Evolutionary conservation across 192 early-diverging fungal species (phyloP).

Genomic region (Kappamyces sp.): DNA sequence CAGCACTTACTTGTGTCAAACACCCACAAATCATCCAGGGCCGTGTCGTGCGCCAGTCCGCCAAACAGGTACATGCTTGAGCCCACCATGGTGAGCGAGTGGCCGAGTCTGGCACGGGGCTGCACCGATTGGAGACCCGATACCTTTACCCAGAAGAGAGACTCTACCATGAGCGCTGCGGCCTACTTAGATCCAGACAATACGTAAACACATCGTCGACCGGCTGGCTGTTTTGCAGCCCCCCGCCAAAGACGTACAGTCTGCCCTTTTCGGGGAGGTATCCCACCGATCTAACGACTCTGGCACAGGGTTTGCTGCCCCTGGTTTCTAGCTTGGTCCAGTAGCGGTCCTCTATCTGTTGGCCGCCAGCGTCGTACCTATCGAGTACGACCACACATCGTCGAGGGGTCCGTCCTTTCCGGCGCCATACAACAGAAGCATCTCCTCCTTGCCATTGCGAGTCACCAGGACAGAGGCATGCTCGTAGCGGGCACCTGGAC

Average conservation of each 20-base stretch:
- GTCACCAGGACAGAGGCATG: background rate
- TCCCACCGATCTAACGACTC: constrained; percentile 26
- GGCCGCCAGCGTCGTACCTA: constrained; percentile 18
- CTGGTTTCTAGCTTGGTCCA: constrained; percentile 24
- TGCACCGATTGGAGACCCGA: background rate
- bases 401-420: constrained; percentile 21
- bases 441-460: background rate
- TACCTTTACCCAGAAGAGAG: constrained; percentile 25
- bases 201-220: constrained; percentile 26
- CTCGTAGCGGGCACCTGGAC: constrained; percentile 5
- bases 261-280: constrained; percentile 11
- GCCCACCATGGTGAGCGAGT: constrained; percentile 23
- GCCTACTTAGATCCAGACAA: constrained; percentile 34
- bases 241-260: constrained; percentile 35
- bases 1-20: constrained; percentile 32
- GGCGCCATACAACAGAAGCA: constrained; percentile 32
- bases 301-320: constrained; percentile 21
- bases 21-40: constrained; percentile 27
- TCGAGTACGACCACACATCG: constrained; percentile 31
- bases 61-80: constrained; percentile 26
- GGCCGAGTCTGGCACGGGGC: constrained; percentile 23
- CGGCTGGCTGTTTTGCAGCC: constrained; percentile 17
- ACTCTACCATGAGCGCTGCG: constrained; percentile 7
- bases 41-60: constrained; percentile 12
- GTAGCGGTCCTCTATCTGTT: no score